phyloP scores from a whole-genome alignment of 495 filamentous ascomycete species.

The Hypoxylon cercidicola region DNA sequence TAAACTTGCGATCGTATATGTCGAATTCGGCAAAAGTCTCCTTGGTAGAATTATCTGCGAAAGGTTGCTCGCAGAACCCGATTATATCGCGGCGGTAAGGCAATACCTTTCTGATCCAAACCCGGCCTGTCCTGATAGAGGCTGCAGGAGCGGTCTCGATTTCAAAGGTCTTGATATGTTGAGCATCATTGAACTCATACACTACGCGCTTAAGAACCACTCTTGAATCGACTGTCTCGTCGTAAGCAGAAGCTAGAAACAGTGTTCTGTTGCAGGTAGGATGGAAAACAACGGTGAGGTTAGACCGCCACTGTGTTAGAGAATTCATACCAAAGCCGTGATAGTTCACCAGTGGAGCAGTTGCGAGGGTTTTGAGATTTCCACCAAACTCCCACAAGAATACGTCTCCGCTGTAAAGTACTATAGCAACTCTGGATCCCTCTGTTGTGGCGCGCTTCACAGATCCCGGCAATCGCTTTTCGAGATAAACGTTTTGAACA shows the following conservation, averaged over 20 bases:
- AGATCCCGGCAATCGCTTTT: slow-evolving; percentile 31
- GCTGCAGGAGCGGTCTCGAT: neutral
- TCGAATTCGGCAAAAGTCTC: slow-evolving; percentile 33
- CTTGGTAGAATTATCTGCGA: neutral
- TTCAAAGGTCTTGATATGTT: slow-evolving; percentile 24
- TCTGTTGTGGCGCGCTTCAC: slow-evolving; percentile 20
- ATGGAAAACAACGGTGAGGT: slow-evolving; percentile 35
- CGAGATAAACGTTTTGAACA: slow-evolving; percentile 21
- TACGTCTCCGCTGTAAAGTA: slow-evolving; percentile 37
- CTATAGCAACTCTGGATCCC: slow-evolving; percentile 26
- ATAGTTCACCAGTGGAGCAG: slow-evolving; percentile 3
- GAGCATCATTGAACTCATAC: slow-evolving; percentile 25
- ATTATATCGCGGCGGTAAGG: slow-evolving; percentile 36
- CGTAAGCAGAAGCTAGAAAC: slow-evolving; percentile 35
- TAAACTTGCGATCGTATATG: slow-evolving; percentile 35
- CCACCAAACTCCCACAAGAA: slow-evolving; percentile 41
- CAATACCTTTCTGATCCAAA: slow-evolving; percentile 12
- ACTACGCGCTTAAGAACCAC: slow-evolving; percentile 16
- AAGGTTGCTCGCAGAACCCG: slow-evolving; percentile 16
- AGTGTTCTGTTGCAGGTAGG: slow-evolving; percentile 23
- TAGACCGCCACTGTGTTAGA: slow-evolving; percentile 17
- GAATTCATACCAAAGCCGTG: neutral
- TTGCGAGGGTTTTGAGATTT: slow-evolving; percentile 9
- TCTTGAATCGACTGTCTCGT: neutral
- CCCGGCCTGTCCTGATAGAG: neutral